Base-by-base conservation (phyloP, 148 eudicot species). In the Rhododendron molle region DNA sequence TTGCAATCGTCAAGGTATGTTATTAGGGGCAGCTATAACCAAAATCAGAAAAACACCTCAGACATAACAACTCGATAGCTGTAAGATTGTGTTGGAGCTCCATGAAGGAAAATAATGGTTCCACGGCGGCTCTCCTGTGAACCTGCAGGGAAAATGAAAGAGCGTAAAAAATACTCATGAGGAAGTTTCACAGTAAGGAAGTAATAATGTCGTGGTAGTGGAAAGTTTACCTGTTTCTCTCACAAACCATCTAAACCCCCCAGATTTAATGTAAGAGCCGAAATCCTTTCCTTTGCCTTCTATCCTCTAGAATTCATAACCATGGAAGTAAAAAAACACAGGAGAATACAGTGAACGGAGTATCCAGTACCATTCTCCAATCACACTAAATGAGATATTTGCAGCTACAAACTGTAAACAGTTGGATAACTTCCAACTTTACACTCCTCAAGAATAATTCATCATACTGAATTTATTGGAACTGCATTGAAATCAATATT, bases 41-140 rank as follows among this genome's bases (percentile, higher is more conserved):
- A 60, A 86, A 44, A 28, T 52, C 43, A 85, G 81, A 52, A 69
- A 88, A 60, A n/a, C 65, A 95, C 98, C 98, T 97, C 92, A 87
- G 98, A 93, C 98, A 97, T 97, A 83, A 97, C 99, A 83, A 91
- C 93, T 50, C 98, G 94, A 86, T 95, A 97, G 89, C 99, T 95
- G 86, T 90, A 97, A 76, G 99, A 97, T 88, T 97, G 98, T 54
- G 99, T 93, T 77, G 99, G 99, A 87, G 99, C 99, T 21, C 99
- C 99, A 85, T 95, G 98, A 85, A 97, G 94, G 86, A 94, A 97
- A 46, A 97, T 91, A 88, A 95, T 80, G 56, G 98, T 97, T 83
- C 98, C 98, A 52, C 96, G 95, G 56, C 91, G 89, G 80, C 92
- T 92, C 43, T 92, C 94, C 81, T 85, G 88, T 30, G 96, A 91